Base-by-base conservation (phyloP, 495 filamentous ascomycete species). In the Neurospora pannonica region DNA sequence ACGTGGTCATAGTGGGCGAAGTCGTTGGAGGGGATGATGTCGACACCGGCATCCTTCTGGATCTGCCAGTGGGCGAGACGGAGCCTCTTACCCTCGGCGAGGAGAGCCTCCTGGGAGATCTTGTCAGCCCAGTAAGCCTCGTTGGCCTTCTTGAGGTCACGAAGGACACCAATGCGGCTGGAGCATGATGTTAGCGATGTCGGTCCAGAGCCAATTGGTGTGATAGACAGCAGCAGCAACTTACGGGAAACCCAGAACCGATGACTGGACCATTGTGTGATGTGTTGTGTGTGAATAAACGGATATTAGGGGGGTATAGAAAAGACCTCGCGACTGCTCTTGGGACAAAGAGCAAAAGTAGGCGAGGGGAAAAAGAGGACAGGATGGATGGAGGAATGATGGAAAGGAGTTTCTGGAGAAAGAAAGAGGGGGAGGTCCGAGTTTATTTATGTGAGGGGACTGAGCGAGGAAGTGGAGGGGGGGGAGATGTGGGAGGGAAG, bases 111-210 rank as follows among this genome's bases (percentile, higher is more conserved):
- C 77, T 92, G 92, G 72, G 93, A 94, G 82, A 97, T 86, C 89
- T 98, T 98, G 79, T 90, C 97, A 81, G 85, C 92, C 96, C 96
- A 99, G 90, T 98, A 91, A 79, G 95, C 92, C 86, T 99, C 96
- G 74, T 93, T 98, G 80, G 96, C 96, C 90, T 99, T 99, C 92
- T 99, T 99, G 82, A 99, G 92, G 88, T 99, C 97, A 89, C 96
- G 92, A 85, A 97, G 94, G 80, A 88, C 92, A 86, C 96, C 96
- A 93, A 98, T 97, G 83, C 96, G 96, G 85, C 80, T 81, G 11
- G 17, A 38, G 13, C 37, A 74, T 79, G n/a, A 67, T 67, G 54
- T 67, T 67, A 78, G 73, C 71, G 6, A 37, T 92, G 54, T 67
- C 92, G 87, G 95, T 94, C 81, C 91, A 83, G 94, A 73, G 28